phyloP scores from a whole-genome alignment of 768 basidiomycete species.

The Tricholoma sp. region DNA sequence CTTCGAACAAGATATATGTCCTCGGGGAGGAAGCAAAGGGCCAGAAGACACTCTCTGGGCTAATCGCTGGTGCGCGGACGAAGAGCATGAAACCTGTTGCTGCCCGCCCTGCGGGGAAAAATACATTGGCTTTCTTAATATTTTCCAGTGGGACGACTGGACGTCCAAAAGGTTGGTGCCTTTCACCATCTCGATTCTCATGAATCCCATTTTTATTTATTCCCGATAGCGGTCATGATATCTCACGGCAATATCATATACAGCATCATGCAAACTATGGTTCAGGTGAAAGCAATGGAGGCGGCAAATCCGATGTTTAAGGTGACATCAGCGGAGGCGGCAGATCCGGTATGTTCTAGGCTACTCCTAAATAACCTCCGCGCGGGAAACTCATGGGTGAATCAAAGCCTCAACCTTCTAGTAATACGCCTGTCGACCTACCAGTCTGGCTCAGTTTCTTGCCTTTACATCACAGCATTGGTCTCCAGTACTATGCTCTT shows the following conservation, averaged over 20 bases:
- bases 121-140: slow-evolving; percentile 18
- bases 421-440: slow-evolving; percentile 35
- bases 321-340: slow-evolving; percentile 22
- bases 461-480: slow-evolving; percentile 68
- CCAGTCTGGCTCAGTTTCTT: slow-evolving; percentile 53
- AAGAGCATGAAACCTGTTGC: slow-evolving; percentile 10
- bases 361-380: not conserved
- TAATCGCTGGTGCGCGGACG: slow-evolving; percentile 29
- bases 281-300: slow-evolving; percentile 21
- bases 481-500: slow-evolving; percentile 48
- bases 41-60: slow-evolving; percentile 33
- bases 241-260: slow-evolving; percentile 60
- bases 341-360: slow-evolving; percentile 34
- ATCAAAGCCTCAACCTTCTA: slow-evolving; percentile 31
- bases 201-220: not conserved
- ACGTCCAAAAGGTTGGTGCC: slow-evolving; percentile 16
- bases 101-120: slow-evolving; percentile 10
- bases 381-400: not conserved
- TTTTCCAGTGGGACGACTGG: slow-evolving; percentile 22
- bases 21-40: slow-evolving; percentile 39
- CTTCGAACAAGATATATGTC: slow-evolving; percentile 41
- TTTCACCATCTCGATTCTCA: not conserved
- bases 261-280: slow-evolving; percentile 34
- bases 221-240: slow-evolving; percentile 56
- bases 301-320: slow-evolving; percentile 37